phyloP scores from a whole-genome alignment of 441 rosid species.

The Pelargonium australe region DNA sequence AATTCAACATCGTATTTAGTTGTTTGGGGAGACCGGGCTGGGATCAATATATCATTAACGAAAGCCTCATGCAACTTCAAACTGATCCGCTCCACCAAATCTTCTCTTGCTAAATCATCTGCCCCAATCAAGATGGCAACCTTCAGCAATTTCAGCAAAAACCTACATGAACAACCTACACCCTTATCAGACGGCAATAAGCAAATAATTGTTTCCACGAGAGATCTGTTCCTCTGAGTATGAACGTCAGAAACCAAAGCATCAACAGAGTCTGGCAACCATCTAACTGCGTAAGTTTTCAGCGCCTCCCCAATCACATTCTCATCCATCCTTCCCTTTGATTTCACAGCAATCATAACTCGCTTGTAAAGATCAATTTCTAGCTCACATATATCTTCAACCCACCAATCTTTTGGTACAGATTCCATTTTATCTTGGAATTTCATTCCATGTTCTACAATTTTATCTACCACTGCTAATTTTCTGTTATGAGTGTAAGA shows the following conservation, averaged over 20 bases:
- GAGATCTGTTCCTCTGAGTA: constrained; percentile 41
- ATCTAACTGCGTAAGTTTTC: constrained; percentile 60
- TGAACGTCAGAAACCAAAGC: constrained; percentile 46
- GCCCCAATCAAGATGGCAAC: constrained; percentile 56
- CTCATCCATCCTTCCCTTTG: constrained; percentile 77
- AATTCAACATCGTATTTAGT: constrained; percentile 64
- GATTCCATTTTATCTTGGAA: constrained; percentile 41
- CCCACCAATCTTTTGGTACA: constrained; percentile 97
- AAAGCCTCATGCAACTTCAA: constrained; percentile 68
- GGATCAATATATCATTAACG: constrained; percentile 59
- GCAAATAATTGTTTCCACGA: constrained; percentile 61
- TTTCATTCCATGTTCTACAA: constrained; percentile 36
- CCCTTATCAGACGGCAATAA: constrained; percentile 60
- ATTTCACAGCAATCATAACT: constrained; percentile 59
- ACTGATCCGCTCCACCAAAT: constrained; percentile 52
- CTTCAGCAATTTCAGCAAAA: constrained; percentile 73
- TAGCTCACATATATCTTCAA: constrained; percentile 84
- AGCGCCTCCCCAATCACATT: constrained; percentile 71
- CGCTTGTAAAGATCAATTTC: constrained; percentile 70
- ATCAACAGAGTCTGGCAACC: constrained; percentile 73
- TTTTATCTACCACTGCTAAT: constrained; percentile 43
- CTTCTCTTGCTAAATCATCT: constrained; percentile 45
- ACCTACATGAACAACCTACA: constrained; percentile 63
- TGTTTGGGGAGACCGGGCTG: constrained; percentile 39
- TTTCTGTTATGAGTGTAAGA: constrained; percentile 84